phyloP scores from a whole-genome alignment of 2,329 filamentous ascomycete genomes.

The Ascochyta viciae-villosae region DNA sequence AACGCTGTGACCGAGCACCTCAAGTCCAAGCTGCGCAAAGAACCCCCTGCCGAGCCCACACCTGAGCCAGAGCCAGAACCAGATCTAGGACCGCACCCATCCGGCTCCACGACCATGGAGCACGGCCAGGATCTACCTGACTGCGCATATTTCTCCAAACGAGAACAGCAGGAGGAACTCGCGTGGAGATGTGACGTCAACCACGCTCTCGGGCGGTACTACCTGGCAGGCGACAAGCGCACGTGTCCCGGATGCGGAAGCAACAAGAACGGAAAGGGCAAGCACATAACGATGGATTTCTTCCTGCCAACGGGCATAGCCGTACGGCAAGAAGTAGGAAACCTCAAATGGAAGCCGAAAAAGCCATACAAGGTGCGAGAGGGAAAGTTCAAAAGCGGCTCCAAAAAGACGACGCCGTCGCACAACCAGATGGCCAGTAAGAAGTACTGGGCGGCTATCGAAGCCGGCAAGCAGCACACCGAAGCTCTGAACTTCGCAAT shows the following conservation, averaged over 20 bases:
- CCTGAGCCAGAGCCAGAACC: constrained; percentile 20
- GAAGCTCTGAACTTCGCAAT: constrained; percentile 28
- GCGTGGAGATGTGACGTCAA: constrained; percentile 40
- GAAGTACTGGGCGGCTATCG: constrained; percentile 29
- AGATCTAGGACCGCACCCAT: constrained; percentile 32
- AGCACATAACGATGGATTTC: constrained; percentile 33
- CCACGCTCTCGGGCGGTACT: constrained; percentile 41
- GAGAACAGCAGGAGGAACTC: constrained; percentile 15
- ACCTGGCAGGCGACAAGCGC: constrained; percentile 34
- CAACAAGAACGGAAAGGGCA: constrained; percentile 18
- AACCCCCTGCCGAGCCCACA: constrained; percentile 19
- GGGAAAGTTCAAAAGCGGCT: background rate
- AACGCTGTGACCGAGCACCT: constrained; percentile 23
- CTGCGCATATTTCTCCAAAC: constrained; percentile 23
- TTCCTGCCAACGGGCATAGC: constrained; percentile 27
- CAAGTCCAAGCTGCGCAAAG: constrained; percentile 19
- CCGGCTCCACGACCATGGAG: constrained; percentile 37
- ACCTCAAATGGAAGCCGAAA: constrained; percentile 26
- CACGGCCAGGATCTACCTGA: constrained; percentile 33
- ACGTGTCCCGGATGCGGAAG: constrained; percentile 35
- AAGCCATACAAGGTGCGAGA: constrained; percentile 25
- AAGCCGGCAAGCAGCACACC: constrained; percentile 10
- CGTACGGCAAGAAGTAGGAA: constrained; percentile 28
- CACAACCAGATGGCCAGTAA: constrained; percentile 36
- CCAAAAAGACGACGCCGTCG: background rate